Percentiles rank a stretch among this genome's conserved stretches.
Evolutionary conservation across 1,284 basidiomycete species (phyloP).

Genomic region (Fomes fomentarius): DNA sequence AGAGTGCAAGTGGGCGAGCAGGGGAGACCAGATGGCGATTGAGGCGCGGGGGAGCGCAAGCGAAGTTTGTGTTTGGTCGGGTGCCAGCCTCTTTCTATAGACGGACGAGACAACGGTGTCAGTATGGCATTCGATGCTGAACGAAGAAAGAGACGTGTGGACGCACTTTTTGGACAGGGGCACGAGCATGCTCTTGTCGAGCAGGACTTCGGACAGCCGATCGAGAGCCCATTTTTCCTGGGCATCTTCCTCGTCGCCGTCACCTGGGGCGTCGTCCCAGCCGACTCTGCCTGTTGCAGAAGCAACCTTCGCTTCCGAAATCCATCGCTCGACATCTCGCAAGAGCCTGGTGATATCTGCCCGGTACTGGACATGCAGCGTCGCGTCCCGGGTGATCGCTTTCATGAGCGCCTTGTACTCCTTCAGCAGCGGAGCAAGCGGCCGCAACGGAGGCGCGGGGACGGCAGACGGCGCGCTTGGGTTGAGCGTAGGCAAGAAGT

Average conservation of each 20-base stretch:
- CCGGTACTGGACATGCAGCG: slow-evolving; percentile 55
- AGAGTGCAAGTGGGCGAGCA: slow-evolving; percentile 64
- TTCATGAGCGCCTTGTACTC: slow-evolving; percentile 74
- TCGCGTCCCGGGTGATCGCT: slow-evolving; percentile 59
- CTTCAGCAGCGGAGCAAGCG: slow-evolving; percentile 62
- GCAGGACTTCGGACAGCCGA: slow-evolving; percentile 61
- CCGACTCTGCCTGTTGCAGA: slow-evolving; percentile 43
- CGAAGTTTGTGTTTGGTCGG: slow-evolving; percentile 38
- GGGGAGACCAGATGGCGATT: slow-evolving; percentile 70
- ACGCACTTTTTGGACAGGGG: slow-evolving; percentile 80
- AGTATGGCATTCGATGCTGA: too few species aligned
- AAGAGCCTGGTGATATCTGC: slow-evolving; percentile 50
- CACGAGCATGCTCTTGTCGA: slow-evolving; percentile 70
- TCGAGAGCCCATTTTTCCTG: slow-evolving; percentile 72
- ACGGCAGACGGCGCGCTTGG: slow-evolving; percentile 43
- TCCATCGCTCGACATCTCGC: slow-evolving; percentile 72
- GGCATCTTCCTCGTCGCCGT: slow-evolving; percentile 35
- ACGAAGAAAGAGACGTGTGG: too few species aligned
- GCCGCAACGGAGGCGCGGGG: slow-evolving; percentile 41
- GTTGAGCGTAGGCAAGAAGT: slow-evolving; percentile 77
- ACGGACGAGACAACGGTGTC: neutral
- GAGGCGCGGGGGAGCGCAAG: slow-evolving; percentile 57
- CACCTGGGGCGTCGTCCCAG: slow-evolving; percentile 41
- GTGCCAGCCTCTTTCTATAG: slow-evolving; percentile 62
- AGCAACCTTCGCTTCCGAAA: slow-evolving; percentile 69